Percentiles rank a stretch among this genome's conserved stretches.
Conservation (phyloP, 345 rosid genomes). For the Acer campestre region DNA sequence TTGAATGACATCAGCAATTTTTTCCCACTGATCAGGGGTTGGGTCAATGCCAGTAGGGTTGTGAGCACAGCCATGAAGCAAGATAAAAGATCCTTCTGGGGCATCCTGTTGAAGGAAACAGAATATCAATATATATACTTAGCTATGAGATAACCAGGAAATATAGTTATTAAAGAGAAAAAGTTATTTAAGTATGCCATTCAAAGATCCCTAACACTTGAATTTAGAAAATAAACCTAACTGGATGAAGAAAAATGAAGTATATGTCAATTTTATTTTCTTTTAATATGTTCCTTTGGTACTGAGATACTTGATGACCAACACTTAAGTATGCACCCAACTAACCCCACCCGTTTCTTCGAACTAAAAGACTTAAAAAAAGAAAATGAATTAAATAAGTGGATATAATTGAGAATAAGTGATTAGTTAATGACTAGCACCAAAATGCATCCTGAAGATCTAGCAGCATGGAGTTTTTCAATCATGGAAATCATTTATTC, state of each 20-base stretch:
- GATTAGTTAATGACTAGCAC: no score
- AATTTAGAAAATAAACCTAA: conserved; percentile 1
- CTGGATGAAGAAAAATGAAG: not conserved
- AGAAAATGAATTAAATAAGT: no score
- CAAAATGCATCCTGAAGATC: not conserved
- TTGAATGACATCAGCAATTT: conserved; percentile 86
- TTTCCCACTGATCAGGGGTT: conserved; percentile 90
- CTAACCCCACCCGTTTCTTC: no score
- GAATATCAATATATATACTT: not conserved
- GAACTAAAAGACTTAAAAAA: no score
- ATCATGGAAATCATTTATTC: not conserved
- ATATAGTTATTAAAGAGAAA: not conserved
- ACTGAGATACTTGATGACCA: no score
- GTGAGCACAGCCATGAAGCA: conserved; percentile 99
- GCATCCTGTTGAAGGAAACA: conserved; percentile 61
- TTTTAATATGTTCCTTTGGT: not conserved
- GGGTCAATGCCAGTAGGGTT: conserved; percentile 99
- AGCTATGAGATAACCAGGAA: conserved; percentile 6
- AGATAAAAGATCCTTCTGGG: conserved; percentile 86
- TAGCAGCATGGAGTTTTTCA: not conserved
- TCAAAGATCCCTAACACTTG: not conserved
- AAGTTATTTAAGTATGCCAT: not conserved
- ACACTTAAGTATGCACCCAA: no score
- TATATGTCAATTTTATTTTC: not conserved
- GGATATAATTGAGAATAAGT: no score